These are phyloP conservation scores for Leptographium wingfieldii DNA, from an alignment of 2,329 filamentous ascomycete species.

Conservation along the genomic window DNA sequence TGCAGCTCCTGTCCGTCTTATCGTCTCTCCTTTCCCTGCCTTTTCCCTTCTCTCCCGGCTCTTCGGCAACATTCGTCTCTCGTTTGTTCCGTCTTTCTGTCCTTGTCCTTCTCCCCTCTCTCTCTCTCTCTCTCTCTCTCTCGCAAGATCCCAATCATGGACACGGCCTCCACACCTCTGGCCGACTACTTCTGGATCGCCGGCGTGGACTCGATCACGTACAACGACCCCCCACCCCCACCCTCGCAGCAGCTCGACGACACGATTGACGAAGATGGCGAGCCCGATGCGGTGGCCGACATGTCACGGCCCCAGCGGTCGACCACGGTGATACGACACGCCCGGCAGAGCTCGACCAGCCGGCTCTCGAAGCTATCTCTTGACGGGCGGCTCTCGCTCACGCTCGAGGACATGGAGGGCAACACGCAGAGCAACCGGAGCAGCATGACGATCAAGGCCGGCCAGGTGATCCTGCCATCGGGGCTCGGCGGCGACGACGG, in stretches of 20 bases:
- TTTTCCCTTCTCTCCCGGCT: neutral
- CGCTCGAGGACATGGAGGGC: slow-evolving; percentile 45
- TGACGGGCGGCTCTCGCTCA: slow-evolving; percentile 35
- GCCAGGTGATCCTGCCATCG: neutral
- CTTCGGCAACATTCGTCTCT: neutral
- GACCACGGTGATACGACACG: slow-evolving; percentile 37
- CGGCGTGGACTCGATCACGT: slow-evolving; percentile 54
- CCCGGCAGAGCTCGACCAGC: slow-evolving; percentile 47
- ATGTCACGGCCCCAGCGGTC: slow-evolving; percentile 9
- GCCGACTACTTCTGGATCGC: slow-evolving; percentile 70
- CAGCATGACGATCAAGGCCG: slow-evolving; percentile 42
- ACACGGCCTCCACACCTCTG: slow-evolving; percentile 46
- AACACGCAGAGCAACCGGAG: slow-evolving; percentile 51
- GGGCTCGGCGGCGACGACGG: neutral
- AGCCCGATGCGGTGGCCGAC: slow-evolving; percentile 32
- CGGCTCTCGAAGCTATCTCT: slow-evolving; percentile 38
- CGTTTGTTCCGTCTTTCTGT: neutral
- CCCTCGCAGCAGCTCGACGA: slow-evolving; percentile 34
- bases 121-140: neutral
- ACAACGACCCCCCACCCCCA: slow-evolving; percentile 39
- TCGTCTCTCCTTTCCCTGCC: neutral
- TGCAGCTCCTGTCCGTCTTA: neutral
- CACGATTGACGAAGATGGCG: slow-evolving; percentile 51
- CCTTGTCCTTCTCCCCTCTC: neutral
- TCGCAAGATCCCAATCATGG: slow-evolving; percentile 32